Conservation (phyloP, 495 filamentous ascomycete species). For the Neurospora cerealis region DNA sequence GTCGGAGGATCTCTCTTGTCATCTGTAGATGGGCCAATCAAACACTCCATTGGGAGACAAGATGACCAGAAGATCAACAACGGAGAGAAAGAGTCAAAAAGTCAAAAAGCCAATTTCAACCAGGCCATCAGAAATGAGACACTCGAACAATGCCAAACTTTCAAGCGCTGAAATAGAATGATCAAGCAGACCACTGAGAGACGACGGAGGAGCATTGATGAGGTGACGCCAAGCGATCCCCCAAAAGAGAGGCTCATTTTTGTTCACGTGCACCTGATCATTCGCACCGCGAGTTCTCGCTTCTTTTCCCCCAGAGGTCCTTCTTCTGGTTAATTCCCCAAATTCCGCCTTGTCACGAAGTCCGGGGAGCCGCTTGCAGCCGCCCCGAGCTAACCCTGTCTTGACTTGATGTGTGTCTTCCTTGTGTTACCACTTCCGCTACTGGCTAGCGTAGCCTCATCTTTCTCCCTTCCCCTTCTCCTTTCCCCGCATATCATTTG, state of each 20-base stretch:
- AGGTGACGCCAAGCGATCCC: background rate
- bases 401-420: background rate
- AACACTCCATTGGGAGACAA: background rate
- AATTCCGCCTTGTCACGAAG: background rate
- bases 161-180: background rate
- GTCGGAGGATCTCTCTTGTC: background rate
- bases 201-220: background rate
- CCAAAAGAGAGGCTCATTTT: background rate
- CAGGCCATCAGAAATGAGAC: background rate
- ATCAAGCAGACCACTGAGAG: background rate
- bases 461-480: background rate
- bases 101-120: background rate
- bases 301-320: background rate
- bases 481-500: background rate
- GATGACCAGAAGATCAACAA: background rate
- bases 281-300: constrained; percentile 1
- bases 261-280: constrained; percentile 26
- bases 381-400: constrained; percentile 7
- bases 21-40: background rate
- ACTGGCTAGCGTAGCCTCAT: background rate
- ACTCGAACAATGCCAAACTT: background rate
- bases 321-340: background rate
- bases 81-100: background rate
- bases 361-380: constrained; percentile 18
- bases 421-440: background rate